A percentile compares a stretch with the other conserved stretches of the same genome.
Evolutionary conservation across 352 stramenopile genomes (phyloP).

Genomic region (Pythium volutum): DNA sequence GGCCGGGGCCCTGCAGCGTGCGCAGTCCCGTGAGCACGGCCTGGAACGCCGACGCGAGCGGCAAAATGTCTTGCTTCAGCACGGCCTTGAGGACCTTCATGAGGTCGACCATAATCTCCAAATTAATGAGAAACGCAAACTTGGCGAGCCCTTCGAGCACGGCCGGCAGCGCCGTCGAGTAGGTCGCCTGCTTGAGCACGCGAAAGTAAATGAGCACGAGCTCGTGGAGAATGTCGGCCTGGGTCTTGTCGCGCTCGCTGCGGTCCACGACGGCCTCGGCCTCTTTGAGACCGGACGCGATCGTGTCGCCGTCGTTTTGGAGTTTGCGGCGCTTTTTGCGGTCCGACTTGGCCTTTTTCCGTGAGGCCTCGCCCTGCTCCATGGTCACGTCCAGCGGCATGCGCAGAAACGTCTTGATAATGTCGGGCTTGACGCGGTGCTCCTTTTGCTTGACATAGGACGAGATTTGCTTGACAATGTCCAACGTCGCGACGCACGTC

Average conservation of each 20-base stretch:
- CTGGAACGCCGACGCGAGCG: constrained; percentile 64
- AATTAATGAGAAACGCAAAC: constrained; percentile 96
- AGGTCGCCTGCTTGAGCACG: constrained; percentile 92
- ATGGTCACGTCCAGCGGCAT: constrained; percentile 87
- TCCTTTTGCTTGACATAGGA: constrained; percentile 84
- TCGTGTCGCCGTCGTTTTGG: constrained; percentile 73
- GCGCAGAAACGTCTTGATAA: constrained; percentile 71
- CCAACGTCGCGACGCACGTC: constrained; percentile 50
- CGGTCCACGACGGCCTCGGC: constrained; percentile 93
- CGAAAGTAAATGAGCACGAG: constrained; percentile 96
- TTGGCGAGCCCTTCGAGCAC: constrained; percentile 93
- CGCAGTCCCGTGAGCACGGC: constrained; percentile 92
- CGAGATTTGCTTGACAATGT: constrained; percentile 84
- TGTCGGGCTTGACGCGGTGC: constrained; percentile 70
- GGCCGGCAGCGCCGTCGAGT: constrained; percentile 86
- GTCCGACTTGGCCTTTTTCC: constrained; percentile 78
- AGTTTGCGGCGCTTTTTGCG: constrained; percentile 81
- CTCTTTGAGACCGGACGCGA: constrained; percentile 93
- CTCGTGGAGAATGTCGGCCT: constrained; percentile 94
- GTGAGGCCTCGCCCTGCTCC: constrained; percentile 75
- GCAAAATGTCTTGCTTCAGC: constrained; percentile 75
- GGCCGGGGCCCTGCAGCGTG: constrained; percentile 91
- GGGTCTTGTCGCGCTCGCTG: constrained; percentile 90
- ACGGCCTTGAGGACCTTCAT: constrained; percentile 94
- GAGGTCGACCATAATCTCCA: constrained; percentile 97